Evolutionary conservation across 768 basidiomycete genomes (phyloP), one percentile per base, ranked within the genome.

Genomic region (Sarcomyxa edulis): DNA sequence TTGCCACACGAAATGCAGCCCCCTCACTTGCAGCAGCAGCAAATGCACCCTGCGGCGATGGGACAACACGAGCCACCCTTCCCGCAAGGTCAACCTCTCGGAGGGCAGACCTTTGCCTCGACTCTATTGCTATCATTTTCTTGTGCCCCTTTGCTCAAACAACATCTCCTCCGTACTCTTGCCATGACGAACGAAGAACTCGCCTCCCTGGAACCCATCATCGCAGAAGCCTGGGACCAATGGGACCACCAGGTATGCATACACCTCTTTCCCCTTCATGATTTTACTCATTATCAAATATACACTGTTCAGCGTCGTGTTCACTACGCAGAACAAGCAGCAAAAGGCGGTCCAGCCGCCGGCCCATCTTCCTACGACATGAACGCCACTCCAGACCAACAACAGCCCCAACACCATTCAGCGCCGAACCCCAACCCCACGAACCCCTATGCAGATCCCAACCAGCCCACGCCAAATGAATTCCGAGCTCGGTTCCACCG

Each of bases 191-290:
- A 76, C 59, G 86, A 89, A 37, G 88, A 91, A 50, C 70, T 91
- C 12, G 78, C 78, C 3, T 78, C 82, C 7, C 62, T 91, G 35
- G 84, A 90, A 52, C 83, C 85, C 19, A 66, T 87, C 48, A 81
- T 91, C 32, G 86, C 88, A 5, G 80, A 84, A 31, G 86, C 86
- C 12, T 91, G 85, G 74, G 88, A 91, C 42, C 81, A 84, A 27
- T 91, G 88, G 88, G 81, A 90, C 50, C 76, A 79, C 48, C 81
- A 82, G 57, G 86, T 88, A 52, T 40, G 74, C 56, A n/a, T n/a
- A n/a, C 16, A 20, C 23, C n/a, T 25, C 12, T 20, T 29, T 22
- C 21, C 34, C 19, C 12, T 24, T 36, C 7, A 35, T 32, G 42
- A 22, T 39, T 30, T 40, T 18, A 24, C 37, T 33, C 35, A 22